Base-by-base conservation (phyloP, 306 rosid species). In the Corylus heterophylla region DNA sequence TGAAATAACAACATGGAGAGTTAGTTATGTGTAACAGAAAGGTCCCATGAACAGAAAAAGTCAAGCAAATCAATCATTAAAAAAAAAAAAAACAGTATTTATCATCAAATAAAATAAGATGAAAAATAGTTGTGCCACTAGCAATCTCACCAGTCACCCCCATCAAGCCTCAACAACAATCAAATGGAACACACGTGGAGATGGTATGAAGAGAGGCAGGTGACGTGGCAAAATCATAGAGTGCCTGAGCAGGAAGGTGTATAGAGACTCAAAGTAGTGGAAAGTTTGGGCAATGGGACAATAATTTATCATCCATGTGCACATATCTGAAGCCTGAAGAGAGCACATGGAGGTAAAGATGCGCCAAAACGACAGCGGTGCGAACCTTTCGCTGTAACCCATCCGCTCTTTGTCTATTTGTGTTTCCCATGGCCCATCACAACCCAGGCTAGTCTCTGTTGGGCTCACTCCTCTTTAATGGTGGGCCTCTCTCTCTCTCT, bases 271-370 rank as follows among this genome's bases (percentile, higher is more conserved):
- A 13, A 16, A 14, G 45, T 42, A 42, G 56, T 42, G 59, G 44
- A 63, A 54, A n/a, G 74, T 18, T 2, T 12, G 16, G 55, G 48
- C 10, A 3, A 20, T 31, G 7, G 45, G 45, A 54, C 16, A 25
- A 71, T 77, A 76, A 54, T 39, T 39, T 4, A 39, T 3, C 2
- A 29, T 11, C 78, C 85, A 82, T 72, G 81, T 81, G 85, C 64
- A 56, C 58, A 20, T 2, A 22, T 22, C 59, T 64, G 68, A 54
- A 39, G 0, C 1, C 8, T 0, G 45, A 10, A 11, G 67, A 3
- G 1, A 71, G 67, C 76, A 39, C 78, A 76, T 77, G 69, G 69
- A 35, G 45, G 14, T 27, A 1, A 47, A 47, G 18, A 16, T 31
- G 44, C 5, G 10, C 47, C 39, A 39, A 42, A 50, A 51, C 54